phyloP scores from a whole-genome alignment of 179 eudicot genomes.

The Actinidia arguta region DNA sequence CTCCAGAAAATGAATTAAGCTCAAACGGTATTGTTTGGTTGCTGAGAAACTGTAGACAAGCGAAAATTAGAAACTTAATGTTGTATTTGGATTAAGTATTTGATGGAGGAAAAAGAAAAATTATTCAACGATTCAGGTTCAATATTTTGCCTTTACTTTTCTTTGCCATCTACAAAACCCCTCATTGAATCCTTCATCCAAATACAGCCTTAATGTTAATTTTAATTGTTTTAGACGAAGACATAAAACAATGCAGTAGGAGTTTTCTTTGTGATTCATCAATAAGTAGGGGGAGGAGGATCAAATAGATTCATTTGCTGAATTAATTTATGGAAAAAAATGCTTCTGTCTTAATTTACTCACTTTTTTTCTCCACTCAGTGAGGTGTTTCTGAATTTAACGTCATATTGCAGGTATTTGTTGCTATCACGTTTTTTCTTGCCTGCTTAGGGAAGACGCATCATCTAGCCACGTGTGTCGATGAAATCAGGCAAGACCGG shows the following conservation, averaged over 20 bases:
- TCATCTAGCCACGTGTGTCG: slow-evolving; percentile 57
- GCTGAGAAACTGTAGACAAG: slow-evolving; percentile 10
- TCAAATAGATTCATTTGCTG: neutral
- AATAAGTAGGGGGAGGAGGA: neutral
- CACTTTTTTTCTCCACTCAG: too few relatives aligned
- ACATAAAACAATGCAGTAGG: neutral
- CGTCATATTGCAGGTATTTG: slow-evolving; percentile 61
- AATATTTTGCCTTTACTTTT: too few relatives aligned
- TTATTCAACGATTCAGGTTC: too few relatives aligned
- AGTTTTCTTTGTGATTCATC: neutral
- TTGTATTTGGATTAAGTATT: too few relatives aligned
- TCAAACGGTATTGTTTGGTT: neutral
- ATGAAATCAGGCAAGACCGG: slow-evolving; percentile 67
- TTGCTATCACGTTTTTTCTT: slow-evolving; percentile 74
- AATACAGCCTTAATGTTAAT: too few relatives aligned
- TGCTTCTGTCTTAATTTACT: neutral
- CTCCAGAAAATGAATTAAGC: neutral
- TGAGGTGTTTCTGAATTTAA: neutral
- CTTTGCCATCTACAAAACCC: too few relatives aligned
- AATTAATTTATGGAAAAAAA: neutral
- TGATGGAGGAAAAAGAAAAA: too few relatives aligned
- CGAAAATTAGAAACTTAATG: neutral
- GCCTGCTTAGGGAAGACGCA: slow-evolving; percentile 72
- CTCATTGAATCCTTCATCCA: too few relatives aligned
- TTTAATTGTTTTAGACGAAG: neutral